A percentile compares a stretch with the other conserved stretches of the same genome.
These are phyloP conservation scores for Cladophialophora immunda DNA, from an alignment of 2,329 filamentous ascomycete genomes.

Conservation along the genomic window DNA sequence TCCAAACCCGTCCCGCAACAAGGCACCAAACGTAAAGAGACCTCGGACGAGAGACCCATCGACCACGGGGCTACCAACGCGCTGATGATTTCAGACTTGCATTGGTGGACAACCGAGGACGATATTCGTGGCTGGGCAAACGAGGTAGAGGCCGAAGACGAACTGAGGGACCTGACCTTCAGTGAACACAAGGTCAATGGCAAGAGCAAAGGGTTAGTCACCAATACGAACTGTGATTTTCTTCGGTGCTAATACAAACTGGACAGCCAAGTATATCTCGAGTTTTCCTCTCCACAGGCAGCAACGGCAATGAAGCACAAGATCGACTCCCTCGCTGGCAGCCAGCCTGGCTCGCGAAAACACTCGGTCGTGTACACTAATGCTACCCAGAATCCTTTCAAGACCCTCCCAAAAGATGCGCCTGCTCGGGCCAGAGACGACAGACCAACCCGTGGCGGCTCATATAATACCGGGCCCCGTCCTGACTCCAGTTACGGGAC, in stretches of 20 bases:
- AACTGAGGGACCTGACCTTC: slow-evolving; percentile 92
- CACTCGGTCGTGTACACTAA: slow-evolving; percentile 78
- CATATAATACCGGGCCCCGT: slow-evolving; percentile 50
- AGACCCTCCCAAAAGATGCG: slow-evolving; percentile 87
- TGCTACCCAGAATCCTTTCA: slow-evolving; percentile 84
- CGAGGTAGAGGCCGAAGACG: slow-evolving; percentile 80
- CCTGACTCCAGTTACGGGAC: slow-evolving; percentile 53
- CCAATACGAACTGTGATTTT: neutral
- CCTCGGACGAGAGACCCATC: slow-evolving; percentile 62
- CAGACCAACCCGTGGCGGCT: slow-evolving; percentile 56
- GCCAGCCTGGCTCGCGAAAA: slow-evolving; percentile 69
- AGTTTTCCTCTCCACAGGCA: slow-evolving; percentile 83
- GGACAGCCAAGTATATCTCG: slow-evolving; percentile 77
- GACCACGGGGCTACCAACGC: slow-evolving; percentile 73
- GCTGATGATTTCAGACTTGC: slow-evolving; percentile 85
- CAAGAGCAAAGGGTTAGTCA: slow-evolving; percentile 90
- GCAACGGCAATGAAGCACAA: slow-evolving; percentile 84
- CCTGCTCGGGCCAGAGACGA: slow-evolving; percentile 74
- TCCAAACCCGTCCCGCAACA: slow-evolving; percentile 57
- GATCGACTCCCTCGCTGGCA: slow-evolving; percentile 71
- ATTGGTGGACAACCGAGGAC: slow-evolving; percentile 98
- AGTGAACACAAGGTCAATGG: slow-evolving; percentile 99
- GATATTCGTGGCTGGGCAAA: slow-evolving; percentile 88
- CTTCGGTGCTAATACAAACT: slow-evolving; percentile 12
- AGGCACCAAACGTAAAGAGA: slow-evolving; percentile 70